Evolutionary conservation across 805 yeast genomes (phyloP), one percentile per base, ranked within the genome.

Genomic region (Ogataea salicorniae): DNA sequence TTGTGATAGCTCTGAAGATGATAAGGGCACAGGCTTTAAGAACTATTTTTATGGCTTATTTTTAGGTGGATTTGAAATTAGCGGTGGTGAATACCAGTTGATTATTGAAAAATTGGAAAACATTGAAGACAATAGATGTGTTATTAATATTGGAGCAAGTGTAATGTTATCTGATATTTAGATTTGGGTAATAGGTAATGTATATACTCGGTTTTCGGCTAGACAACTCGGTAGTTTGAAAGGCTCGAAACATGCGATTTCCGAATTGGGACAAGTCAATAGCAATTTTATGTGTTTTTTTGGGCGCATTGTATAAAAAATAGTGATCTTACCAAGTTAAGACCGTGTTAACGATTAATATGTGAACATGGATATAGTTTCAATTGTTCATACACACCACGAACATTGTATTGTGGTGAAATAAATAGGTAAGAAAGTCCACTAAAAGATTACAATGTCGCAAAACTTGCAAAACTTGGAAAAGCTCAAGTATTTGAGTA

Each of bases 261-360:
- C 44, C 41, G 9, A n/a, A 16, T 40, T 41, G 37, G 38, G 48
- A 34, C 48, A 35, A 14, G 31, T 41, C 48, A 45, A 45, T 40
- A 35, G 33, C 9, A 17, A 35, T 14, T 23, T 39, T n/a, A 14
- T 20, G 16, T 23, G n/a, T 9, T 23, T 16, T 6, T 9, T 15
- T 22, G 7, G 17, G 17, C 15, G 29, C 33, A 29, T 22, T 39
- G 16, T 14, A 31, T 20, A 29, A 41, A 17, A 16, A 7, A 9
- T 8, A 4, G 31, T 26, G 4, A 26, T 9, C 11, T 26, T 26
- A 26, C 31, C 31, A 2, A 26, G 31, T 9, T 1, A 9, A 9
- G 13, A 26, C 9, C 31, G 11, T n/a, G 9, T 26, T 26, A 26
- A 26, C 1, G 31, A 11, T 26, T 26, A 26, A 2, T 26, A 26